Evolutionary conservation across 306 rosid species (phyloP), one percentile per base, ranked within the genome.

Genomic region (Trifolium repens): DNA sequence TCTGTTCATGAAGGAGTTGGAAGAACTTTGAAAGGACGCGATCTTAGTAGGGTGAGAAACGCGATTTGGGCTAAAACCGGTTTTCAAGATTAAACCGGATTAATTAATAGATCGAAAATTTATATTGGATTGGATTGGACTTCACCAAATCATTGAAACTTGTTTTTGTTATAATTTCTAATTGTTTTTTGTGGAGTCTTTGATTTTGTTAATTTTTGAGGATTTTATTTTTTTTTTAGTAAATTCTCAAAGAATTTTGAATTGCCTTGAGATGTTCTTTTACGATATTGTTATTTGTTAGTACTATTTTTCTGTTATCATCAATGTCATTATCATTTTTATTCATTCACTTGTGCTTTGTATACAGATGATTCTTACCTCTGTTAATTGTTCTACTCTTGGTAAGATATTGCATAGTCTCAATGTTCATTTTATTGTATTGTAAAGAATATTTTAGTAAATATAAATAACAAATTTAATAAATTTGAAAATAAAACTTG

Each of bases 1-100:
- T 93, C 97, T 39, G 93, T 93, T 9, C 97, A 93, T 54, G 98
- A 93, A 87, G 98, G 98, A 7, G 80, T 84, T 5, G 98, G 98
- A 3, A 91, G 98, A 81, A 93, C 98, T 7, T 71, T 91, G 59
- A 93, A 93, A 78, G 98, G 98, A 15, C 88, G 96, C 43, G 98
- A 93, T 91, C 96, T 93, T 32, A 93, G 96, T 74, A 67, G 91
- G 72, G 96, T 93, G 37, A 78, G 96, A 69, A 91, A 93, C 69
- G 91, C 93, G 7, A 89, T 93, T 80, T 93, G 93, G 96, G 96
- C 91, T 27, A 93, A 93, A 84, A 91, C 91, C 4, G 98, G 96
- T 50, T 93, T 93, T 77, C 68, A 91, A 74, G 98, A 93, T 43
- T 93, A 67, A 67, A 30, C 27, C 54, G 27, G 46, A 32, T 2